phyloP scores from a whole-genome alignment of 2,329 filamentous ascomycete species.

The Trichoderma guizhouense region DNA sequence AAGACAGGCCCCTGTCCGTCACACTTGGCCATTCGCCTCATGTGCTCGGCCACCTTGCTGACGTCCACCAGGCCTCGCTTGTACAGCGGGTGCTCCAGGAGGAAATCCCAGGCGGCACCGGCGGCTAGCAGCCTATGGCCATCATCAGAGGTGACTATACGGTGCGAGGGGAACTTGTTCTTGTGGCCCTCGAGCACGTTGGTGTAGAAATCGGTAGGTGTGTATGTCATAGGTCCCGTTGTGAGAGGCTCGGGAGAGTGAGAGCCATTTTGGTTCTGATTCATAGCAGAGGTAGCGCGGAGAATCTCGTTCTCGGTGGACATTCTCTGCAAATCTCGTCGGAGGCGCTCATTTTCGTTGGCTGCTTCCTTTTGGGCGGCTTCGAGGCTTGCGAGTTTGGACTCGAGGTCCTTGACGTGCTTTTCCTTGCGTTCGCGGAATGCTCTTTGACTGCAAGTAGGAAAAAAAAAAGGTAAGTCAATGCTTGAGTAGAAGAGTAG shows the following conservation, averaged over 20 bases:
- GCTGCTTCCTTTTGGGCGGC: slow-evolving; percentile 68
- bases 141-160: slow-evolving; percentile 62
- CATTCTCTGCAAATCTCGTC: slow-evolving; percentile 76
- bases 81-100: slow-evolving; percentile 76
- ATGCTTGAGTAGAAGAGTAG: not conserved
- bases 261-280: slow-evolving; percentile 33
- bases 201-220: slow-evolving; percentile 68
- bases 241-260: slow-evolving; percentile 48
- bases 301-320: slow-evolving; percentile 92
- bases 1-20: slow-evolving; percentile 89
- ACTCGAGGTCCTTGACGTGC: slow-evolving; percentile 89
- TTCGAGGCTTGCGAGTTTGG: slow-evolving; percentile 75
- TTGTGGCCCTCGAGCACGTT: slow-evolving; percentile 59
- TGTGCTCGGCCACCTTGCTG: slow-evolving; percentile 70
- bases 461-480: not conserved
- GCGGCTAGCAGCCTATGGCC: slow-evolving; percentile 70
- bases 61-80: slow-evolving; percentile 77
- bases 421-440: slow-evolving; percentile 95
- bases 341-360: slow-evolving; percentile 82
- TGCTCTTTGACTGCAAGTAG: slow-evolving; percentile 72
- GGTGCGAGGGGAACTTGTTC: slow-evolving; percentile 63
- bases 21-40: slow-evolving; percentile 73
- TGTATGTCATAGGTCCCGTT: slow-evolving; percentile 68
- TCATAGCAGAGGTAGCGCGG: slow-evolving; percentile 65
- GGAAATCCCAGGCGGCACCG: slow-evolving; percentile 83